Base-by-base conservation (phyloP, 768 basidiomycete genomes). In the Gyrodon lividus region DNA sequence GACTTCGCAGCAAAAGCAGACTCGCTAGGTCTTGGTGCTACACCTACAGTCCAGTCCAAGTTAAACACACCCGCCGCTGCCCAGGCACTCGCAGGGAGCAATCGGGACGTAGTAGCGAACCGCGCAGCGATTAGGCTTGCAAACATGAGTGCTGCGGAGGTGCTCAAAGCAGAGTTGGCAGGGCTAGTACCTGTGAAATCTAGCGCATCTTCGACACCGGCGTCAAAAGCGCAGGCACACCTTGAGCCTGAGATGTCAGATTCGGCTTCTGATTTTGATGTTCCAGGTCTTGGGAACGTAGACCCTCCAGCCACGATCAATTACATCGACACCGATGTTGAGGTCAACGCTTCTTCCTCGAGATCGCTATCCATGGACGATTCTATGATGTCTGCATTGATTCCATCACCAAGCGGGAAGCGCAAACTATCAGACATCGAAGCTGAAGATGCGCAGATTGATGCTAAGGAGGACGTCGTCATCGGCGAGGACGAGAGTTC, bases 81-180 rank as follows among this genome's bases (percentile, higher is more conserved):
- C 12, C 84, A 86, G 59, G 89, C 88, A 37, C 74, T 95, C 46
- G 86, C 82, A 37, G 90, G 90, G 19, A 88, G 87, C n/a, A 96
- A 95, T 68, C 81, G 82, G 49, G 91, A 94, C 68, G 83, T 96
- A 52, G 92, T 95, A 24, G 86, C 87, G 43, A 96, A 96, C 69
- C 83, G 92, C 37, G 82, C 83, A 56, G 91, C 89, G 22, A 92
- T 97, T 57, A 84, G 95, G 54, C 86, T 96, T 82, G 96, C 96
- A 24, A 98, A 98, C 66, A 83, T 98, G 84, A 92, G 84, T 74
- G 96, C 96, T 40, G 95, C 95, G 49, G 92, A 98, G 67, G 81
- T 87, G 68, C 77, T 98, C 61, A 95, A 92, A 72, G 93, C 92
- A 46, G 92, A 98, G 70, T 70, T 98, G 57, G 80, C 85, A 57